A percentile compares a stretch with the other conserved stretches of the same genome.
Evolutionary conservation across 306 rosid species (phyloP).

Genomic region (Gleditsia sinensis): DNA sequence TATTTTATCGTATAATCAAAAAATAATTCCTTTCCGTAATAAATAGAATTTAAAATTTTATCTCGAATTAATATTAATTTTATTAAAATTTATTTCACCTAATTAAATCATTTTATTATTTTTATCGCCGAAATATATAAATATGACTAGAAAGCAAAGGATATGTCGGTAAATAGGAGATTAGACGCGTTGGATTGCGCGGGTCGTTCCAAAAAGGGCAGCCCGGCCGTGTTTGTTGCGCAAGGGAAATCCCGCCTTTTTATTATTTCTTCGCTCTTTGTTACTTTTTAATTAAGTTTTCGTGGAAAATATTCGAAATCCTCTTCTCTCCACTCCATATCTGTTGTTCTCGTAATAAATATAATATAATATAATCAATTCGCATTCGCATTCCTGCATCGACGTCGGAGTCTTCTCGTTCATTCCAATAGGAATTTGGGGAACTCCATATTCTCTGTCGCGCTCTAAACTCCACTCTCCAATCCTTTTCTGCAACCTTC

Average conservation of each 20-base stretch:
- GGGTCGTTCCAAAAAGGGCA: slow-evolving; percentile 26
- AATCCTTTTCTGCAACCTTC: slow-evolving; percentile 6
- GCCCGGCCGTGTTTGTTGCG: slow-evolving; percentile 38
- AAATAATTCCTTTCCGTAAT: too few species aligned
- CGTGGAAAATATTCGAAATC: neutral
- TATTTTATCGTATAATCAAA: too few species aligned
- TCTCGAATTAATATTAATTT: too few species aligned
- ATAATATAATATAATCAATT: neutral
- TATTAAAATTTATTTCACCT: too few species aligned
- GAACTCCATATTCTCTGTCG: slow-evolving; percentile 3
- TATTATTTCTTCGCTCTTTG: slow-evolving; percentile 18
- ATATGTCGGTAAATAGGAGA: slow-evolving; percentile 6
- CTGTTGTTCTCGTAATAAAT: neutral
- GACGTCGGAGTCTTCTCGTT: neutral
- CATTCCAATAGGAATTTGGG: neutral
- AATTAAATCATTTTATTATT: too few species aligned
- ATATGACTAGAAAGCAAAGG: too few species aligned
- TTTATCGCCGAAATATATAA: too few species aligned
- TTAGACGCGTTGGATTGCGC: slow-evolving; percentile 13
- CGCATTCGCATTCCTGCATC: neutral
- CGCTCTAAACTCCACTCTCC: neutral
- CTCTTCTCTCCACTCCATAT: neutral
- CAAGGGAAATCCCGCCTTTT: slow-evolving; percentile 51
- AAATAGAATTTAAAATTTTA: too few species aligned
- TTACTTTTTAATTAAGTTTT: slow-evolving; percentile 24